Percentiles rank a stretch among this genome's conserved stretches.
phyloP scores from a whole-genome alignment of 2,329 filamentous ascomycete genomes.

The Neophaeococcomyces mojaviensis region DNA sequence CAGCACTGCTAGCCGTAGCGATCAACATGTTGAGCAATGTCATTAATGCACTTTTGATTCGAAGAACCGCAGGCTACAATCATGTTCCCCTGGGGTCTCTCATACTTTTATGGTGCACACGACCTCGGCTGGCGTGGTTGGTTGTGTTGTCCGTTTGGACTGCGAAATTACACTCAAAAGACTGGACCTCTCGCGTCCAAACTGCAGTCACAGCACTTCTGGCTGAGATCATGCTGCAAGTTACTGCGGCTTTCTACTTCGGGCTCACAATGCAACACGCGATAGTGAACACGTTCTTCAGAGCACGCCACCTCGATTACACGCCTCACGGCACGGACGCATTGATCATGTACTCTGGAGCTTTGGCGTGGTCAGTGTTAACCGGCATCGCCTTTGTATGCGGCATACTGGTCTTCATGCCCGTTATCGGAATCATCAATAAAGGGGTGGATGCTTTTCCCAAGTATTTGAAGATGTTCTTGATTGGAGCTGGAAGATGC shows the following conservation, averaged over 20 bases:
- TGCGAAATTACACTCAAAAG: slow-evolving; percentile 9
- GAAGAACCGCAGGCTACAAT: slow-evolving; percentile 21
- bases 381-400: neutral
- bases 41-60: slow-evolving; percentile 23
- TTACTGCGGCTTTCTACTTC: slow-evolving; percentile 22
- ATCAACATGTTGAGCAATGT: slow-evolving; percentile 23
- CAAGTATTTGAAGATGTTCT: slow-evolving; percentile 3
- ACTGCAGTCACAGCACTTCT: slow-evolving; percentile 20
- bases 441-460: neutral
- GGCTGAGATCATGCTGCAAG: slow-evolving; percentile 25
- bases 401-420: neutral
- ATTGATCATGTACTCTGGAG: slow-evolving; percentile 26
- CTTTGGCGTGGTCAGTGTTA: slow-evolving; percentile 23
- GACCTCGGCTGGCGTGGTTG: slow-evolving; percentile 28
- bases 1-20: slow-evolving; percentile 20
- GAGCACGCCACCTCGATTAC: slow-evolving; percentile 8
- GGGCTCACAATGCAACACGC: slow-evolving; percentile 25
- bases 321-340: slow-evolving; percentile 14
- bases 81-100: slow-evolving; percentile 22
- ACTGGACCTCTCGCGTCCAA: slow-evolving; percentile 13
- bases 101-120: slow-evolving; percentile 28
- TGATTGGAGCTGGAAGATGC: no score
- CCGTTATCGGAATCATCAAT: neutral
- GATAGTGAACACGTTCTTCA: slow-evolving; percentile 25
- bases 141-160: slow-evolving; percentile 14